Base-by-base conservation (phyloP, 2,329 filamentous ascomycete genomes). In the Purpureocillium lavendulum region DNA sequence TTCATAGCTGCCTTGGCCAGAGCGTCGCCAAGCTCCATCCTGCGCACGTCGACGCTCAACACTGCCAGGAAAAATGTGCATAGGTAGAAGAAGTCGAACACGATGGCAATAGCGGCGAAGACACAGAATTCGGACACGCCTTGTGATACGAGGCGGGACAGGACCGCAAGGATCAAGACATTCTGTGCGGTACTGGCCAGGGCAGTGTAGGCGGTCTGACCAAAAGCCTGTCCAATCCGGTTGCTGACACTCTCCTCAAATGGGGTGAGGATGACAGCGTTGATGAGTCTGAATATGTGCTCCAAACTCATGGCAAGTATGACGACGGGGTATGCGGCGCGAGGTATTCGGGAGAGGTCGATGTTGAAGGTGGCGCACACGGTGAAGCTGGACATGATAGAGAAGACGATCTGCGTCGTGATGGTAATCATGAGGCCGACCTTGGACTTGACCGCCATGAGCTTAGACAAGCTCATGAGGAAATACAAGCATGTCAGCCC, bases 21-120 rank as follows among this genome's bases (percentile, higher is more conserved):
- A 3, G 82, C 80, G 54, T 90, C 84, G 48, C 80, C 78, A 0
- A 90, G 71, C 61, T 90, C 85, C 41, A 83, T 77, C 48, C 85
- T 73, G 16, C 80, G 75, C 9, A 90, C 83, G 56, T 90, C 85
- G 33, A 90, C 80, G 51, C 83, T 88, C 17, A 90, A 66, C 11
- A 90, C 83, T 1, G 84, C 78, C 4, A 88, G 68, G 53, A 90
- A 89, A 61, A 88, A 89, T 0, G 84, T 89, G 7, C 86, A 73
- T 16, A 88, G 69, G 52, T 84, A 88, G 51, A 88, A 79, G 45
- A 84, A 83, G 58, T 90, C 85, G 50, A 89, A 82, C 1, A 84
- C 61, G 12, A 87, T 75, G 1, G 84, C 86, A 38, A 89, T 75
- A 3, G 80, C 80, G 3, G 82, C 80, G 56, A 89, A 90, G 1